Percentiles rank a stretch among this genome's conserved stretches.
Evolutionary conservation across 805 yeast species (phyloP).

Genomic region (Monosporozyma yasuniensis): DNA sequence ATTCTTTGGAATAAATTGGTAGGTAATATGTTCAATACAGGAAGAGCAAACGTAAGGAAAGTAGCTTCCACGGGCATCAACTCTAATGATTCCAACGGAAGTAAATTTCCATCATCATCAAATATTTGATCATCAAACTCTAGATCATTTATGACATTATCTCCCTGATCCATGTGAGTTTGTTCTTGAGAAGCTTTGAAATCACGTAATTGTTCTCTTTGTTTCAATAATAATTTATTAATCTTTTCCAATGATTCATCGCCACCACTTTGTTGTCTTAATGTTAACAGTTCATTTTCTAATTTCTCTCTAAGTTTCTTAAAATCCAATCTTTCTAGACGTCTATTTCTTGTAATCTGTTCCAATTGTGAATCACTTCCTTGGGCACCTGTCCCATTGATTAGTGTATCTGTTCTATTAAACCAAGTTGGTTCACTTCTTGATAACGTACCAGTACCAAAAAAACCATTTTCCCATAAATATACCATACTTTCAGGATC

Average conservation of each 20-base stretch:
- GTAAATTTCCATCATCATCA: slow-evolving; percentile 22
- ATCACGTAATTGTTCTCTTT: slow-evolving; percentile 25
- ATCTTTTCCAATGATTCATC: slow-evolving; percentile 19
- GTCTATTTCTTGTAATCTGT: slow-evolving; percentile 64
- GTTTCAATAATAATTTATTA: slow-evolving; percentile 23
- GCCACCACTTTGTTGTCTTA: slow-evolving; percentile 31
- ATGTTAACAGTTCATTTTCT: slow-evolving; percentile 41
- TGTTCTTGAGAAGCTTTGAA: slow-evolving; percentile 25
- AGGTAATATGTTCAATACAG: slow-evolving; percentile 34
- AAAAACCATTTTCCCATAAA: slow-evolving; percentile 82
- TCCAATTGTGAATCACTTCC: slow-evolving; percentile 37
- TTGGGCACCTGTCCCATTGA: slow-evolving; percentile 33
- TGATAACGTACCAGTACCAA: slow-evolving; percentile 85
- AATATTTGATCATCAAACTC: slow-evolving; percentile 28
- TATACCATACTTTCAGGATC: slow-evolving; percentile 39
- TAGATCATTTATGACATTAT: slow-evolving; percentile 6
- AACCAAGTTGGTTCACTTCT: slow-evolving; percentile 92
- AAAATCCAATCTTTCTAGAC: slow-evolving; percentile 63
- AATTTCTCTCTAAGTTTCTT: slow-evolving; percentile 56
- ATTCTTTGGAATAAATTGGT: slow-evolving; percentile 13
- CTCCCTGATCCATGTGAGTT: slow-evolving; percentile 2
- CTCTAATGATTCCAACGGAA: slow-evolving; percentile 39
- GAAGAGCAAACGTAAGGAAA: slow-evolving; percentile 54
- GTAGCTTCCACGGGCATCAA: slow-evolving; percentile 68
- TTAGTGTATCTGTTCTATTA: slow-evolving; percentile 49